Evolutionary conservation across 345 rosid genomes (phyloP).

Genomic region (Angophora floribunda): DNA sequence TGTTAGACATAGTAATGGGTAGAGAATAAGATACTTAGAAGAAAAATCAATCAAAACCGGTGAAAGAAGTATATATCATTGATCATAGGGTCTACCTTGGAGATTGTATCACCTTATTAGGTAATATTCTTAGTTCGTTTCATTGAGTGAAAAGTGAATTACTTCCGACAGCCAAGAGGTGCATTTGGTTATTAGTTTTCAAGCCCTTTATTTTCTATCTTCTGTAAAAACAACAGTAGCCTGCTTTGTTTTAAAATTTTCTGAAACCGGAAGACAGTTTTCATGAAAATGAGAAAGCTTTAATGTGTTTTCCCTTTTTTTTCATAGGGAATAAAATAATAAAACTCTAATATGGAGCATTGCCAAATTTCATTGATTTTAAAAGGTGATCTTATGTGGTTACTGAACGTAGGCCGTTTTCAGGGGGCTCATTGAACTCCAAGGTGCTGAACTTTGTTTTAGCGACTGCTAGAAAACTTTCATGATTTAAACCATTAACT

Average conservation of each 20-base stretch:
- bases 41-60: neutral
- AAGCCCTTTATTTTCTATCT: neutral
- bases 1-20: neutral
- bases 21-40: neutral
- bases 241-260: neutral
- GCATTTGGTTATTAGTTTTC: neutral
- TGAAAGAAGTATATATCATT: neutral
- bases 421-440: neutral
- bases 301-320: neutral
- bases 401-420: neutral
- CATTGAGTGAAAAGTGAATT: neutral
- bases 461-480: neutral
- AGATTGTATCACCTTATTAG: neutral
- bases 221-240: neutral
- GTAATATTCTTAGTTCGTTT: neutral
- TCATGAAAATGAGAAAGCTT: neutral
- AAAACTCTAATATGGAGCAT: neutral
- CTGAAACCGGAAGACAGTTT: neutral
- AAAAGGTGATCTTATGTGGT: neutral
- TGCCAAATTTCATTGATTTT: neutral
- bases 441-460: neutral
- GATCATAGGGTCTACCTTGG: neutral
- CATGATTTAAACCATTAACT: neutral
- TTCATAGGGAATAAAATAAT: neutral
- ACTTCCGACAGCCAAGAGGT: neutral